Evolutionary conservation across 2,329 filamentous ascomycete species (phyloP), one percentile per base, ranked within the genome.

Genomic region (Hypoxylon sp.): DNA sequence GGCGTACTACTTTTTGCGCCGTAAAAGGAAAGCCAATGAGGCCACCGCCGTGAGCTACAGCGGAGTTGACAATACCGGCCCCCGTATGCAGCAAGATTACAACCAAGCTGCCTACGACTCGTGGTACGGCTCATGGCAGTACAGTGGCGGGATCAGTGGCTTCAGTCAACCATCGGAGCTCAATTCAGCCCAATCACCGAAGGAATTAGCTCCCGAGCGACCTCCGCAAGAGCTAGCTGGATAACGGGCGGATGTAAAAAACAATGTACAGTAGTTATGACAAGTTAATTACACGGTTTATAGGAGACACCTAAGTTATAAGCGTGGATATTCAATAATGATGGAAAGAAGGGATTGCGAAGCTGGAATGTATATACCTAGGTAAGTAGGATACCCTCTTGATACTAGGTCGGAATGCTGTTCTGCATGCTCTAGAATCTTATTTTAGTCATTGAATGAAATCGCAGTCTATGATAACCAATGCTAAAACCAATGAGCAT

Each of bases 151-250:
- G 19, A 5, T 43, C 2, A 19, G 13, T n/a, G 53, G 14, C 7
- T 13, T 13, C 17, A 41, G n/a, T 14, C 11, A 41, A 11, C 32
- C 9, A 17, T 50, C 34, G n/a, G 45, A 50, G 25, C 45, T 59
- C 5, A 21, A 25, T 9, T 36, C 45, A 11, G 21, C 3, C 9
- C 30, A 43, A n/a, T 32, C 25, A 7, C 56, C 56, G 13, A 59
- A 41, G n/a, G 56, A 60, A 48, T 10, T 60, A 19, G 34, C 32
- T 2, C 23, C 7, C 1, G 11, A 59, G n/a, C 32, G 10, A 10
- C 45, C 55, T 25, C 30, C 19, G 1, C 19, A 36, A 7, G 55
- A 59, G 21, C 23, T 59, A n/a, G 14, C 41, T n/a, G 53, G 30
- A n/a, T 49, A n/a, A 21, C 2, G 10, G 14, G 11, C 1, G 7